Base-by-base conservation (phyloP, 2,329 filamentous ascomycete genomes). In the Exophiala lecanii-corni region DNA sequence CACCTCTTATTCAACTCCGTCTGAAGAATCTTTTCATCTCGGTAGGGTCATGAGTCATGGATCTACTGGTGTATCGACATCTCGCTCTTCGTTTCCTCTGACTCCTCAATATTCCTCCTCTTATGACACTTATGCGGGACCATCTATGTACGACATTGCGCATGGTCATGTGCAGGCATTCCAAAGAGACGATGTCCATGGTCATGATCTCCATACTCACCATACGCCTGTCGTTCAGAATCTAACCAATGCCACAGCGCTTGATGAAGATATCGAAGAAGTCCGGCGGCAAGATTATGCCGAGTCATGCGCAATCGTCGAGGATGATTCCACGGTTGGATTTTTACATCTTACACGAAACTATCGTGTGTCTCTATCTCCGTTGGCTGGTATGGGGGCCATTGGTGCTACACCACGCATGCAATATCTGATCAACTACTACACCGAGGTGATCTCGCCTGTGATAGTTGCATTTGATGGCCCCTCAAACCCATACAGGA, bases 401-500 rank as follows among this genome's bases (percentile, higher is more conserved):
- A 72, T 74, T 60, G 76, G 61, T 69, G 84, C 63, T 69, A 81
- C 86, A 48, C 79, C 83, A 45, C 84, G 88, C 59, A 84, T 94
- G 70, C 83, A 85, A 53, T 94, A 85, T 65, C 83, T 95, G 60
- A 84, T 96, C 71, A 85, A 94, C 61, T 95, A 95, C 66, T 96
- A 94, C 66, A 84, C 89, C 60, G 89, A 88, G 63, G 86, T 87
- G 59, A 89, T 97, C 69, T 92, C 89, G 54, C 86, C 87, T 4
- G 87, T 88, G 46, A 86, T 96, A 65, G 89, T 96, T 38, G 86
- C 89, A 54, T 89, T 95, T 62, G 91, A 97, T 61, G 82, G 82
- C 9, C 84, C 86, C 1, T 76, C 75, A 50, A 96, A 95, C 62
- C 91, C 91, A 1, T 96, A 91, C 62, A 77, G 89, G 49, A 81